These are phyloP conservation scores for Magnolia sinica DNA, from an alignment of 164 flowering plant species.

Conservation along the genomic window DNA sequence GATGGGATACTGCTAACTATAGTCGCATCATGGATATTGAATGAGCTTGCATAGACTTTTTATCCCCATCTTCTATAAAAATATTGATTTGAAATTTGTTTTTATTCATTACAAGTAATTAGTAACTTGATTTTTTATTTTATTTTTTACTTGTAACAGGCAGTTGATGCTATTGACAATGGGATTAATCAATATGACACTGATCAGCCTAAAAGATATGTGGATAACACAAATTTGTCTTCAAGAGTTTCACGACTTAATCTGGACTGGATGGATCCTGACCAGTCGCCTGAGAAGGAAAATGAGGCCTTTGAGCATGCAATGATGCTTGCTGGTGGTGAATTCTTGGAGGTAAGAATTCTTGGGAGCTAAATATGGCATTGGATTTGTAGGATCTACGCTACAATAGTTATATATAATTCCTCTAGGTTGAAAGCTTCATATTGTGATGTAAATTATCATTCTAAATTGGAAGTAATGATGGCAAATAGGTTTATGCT, in stretches of 20 bases:
- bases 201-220: slow-evolving; percentile 79
- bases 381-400: background rate
- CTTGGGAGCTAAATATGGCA: background rate
- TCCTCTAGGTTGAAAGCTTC: background rate
- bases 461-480: background rate
- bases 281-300: slow-evolving; percentile 85
- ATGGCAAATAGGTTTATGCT: background rate
- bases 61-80: no score
- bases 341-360: slow-evolving; percentile 69
- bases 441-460: background rate
- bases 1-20: no score
- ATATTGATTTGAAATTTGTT: background rate
- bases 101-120: background rate
- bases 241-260: slow-evolving; percentile 81
- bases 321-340: slow-evolving; percentile 75
- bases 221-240: slow-evolving; percentile 65
- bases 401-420: background rate
- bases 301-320: slow-evolving; percentile 86
- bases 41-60: no score
- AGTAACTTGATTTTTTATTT: background rate
- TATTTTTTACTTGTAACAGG: slow-evolving; percentile 36
- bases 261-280: slow-evolving; percentile 85
- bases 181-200: slow-evolving; percentile 82
- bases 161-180: slow-evolving; percentile 92
- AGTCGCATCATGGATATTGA: no score